Evolutionary conservation across 208 protist species (phyloP).

Genomic region (Blechomonas ayalai): DNA sequence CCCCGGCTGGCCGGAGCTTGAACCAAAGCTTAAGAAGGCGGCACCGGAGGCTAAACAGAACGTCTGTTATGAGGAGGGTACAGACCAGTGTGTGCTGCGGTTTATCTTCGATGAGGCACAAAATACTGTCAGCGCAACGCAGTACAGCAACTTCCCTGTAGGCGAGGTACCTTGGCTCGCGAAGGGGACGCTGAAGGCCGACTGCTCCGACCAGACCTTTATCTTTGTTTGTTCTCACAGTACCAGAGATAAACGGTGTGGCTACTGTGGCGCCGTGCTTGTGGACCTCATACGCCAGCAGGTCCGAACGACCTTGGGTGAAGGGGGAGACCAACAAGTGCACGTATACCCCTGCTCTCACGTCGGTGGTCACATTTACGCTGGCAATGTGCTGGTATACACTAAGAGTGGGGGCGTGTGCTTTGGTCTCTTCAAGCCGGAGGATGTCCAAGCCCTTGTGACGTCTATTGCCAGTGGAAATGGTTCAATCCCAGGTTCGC

Average conservation of each 20-base stretch:
- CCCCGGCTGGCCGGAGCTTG: conserved; percentile 37
- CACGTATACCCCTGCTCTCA: conserved; percentile 72
- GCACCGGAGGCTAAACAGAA: conserved; percentile 35
- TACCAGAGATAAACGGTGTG: conserved; percentile 73
- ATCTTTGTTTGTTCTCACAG: conserved; percentile 83
- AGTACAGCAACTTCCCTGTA: conserved; percentile 30
- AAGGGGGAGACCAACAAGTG: conserved; percentile 17
- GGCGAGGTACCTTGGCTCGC: conserved; percentile 58
- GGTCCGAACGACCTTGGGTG: conserved; percentile 23
- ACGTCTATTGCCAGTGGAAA: conserved; percentile 35
- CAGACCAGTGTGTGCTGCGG: conserved; percentile 56
- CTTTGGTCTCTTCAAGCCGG: conserved; percentile 83
- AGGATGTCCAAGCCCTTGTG: conserved; percentile 56
- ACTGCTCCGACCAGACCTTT: conserved; percentile 75
- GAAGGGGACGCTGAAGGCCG: conserved; percentile 55
- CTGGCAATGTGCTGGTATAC: conserved; percentile 89
- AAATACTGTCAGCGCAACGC: conserved; percentile 34
- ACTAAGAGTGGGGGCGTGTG: conserved; percentile 69
- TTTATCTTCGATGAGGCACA: conserved; percentile 32
- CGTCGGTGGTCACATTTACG: conserved; percentile 87
- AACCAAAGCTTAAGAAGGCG: conserved; percentile 11
- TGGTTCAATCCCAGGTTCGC: conserved; percentile 38
- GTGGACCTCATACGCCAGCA: conserved; percentile 66
- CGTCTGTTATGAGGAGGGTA: conserved; percentile 18
- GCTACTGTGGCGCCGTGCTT: conserved; percentile 85